A percentile compares a stretch with the other conserved stretches of the same genome.
These are phyloP conservation scores for Oryza glumipatula DNA, from an alignment of 176 grass and related monocot genomes.

Conservation along the genomic window DNA sequence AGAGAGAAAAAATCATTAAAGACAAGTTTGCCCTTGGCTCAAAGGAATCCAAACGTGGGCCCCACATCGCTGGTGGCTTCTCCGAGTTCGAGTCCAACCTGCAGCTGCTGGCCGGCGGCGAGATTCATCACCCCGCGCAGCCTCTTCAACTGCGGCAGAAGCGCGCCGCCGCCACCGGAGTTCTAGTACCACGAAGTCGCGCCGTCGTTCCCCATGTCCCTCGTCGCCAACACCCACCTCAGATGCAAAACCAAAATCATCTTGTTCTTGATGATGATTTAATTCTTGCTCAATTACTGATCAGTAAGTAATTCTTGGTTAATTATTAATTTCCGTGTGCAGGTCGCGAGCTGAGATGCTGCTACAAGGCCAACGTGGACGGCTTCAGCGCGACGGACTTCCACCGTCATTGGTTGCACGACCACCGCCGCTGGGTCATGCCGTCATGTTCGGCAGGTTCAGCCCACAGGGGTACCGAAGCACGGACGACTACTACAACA, in stretches of 20 bases:
- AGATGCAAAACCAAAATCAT: conserved; percentile 27
- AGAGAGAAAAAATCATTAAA: too few species aligned
- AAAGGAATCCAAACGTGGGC: too few species aligned
- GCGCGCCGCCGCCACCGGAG: conserved; percentile 27
- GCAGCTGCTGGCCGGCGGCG: too few species aligned
- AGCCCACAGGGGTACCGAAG: conserved; percentile 87
- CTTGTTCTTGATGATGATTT: too few species aligned
- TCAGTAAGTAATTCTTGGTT: too few species aligned
- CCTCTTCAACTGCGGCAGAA: conserved; percentile 66
- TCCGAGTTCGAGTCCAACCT: too few species aligned
- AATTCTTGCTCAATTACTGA: too few species aligned
- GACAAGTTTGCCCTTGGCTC: too few species aligned
- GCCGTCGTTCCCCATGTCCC: conserved; percentile 60
- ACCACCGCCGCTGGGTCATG: not conserved
- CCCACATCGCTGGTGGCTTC: too few species aligned
- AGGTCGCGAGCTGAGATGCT: conserved; percentile 76
- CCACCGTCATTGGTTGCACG: conserved; percentile 72
- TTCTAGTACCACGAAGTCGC: conserved; percentile 68
- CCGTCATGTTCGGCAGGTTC: conserved; percentile 75
- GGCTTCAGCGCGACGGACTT: conserved; percentile 79
- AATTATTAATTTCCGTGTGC: too few species aligned
- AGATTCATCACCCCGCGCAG: conserved; percentile 38
- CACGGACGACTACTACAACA: conserved; percentile 96
- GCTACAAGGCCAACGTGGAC: conserved; percentile 74
- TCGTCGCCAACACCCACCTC: conserved; percentile 74